phyloP scores from a whole-genome alignment of 192 early-diverging fungal species.

The Phlyctochytrium arcticum region DNA sequence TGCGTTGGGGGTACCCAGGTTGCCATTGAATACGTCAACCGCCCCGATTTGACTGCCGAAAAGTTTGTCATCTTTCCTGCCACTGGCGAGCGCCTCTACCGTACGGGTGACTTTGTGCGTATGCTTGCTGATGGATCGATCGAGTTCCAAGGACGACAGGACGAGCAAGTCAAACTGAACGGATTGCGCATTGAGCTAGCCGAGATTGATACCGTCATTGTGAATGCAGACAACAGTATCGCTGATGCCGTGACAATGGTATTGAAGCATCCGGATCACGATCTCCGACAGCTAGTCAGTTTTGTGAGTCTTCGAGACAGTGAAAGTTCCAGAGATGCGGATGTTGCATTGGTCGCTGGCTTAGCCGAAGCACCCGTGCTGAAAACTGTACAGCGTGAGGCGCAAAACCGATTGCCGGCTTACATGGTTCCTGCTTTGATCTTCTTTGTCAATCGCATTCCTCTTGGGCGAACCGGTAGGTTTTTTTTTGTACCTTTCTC shows the following conservation, averaged over 20 bases:
- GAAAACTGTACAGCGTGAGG: background rate
- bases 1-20: constrained; percentile 39
- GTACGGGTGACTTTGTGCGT: constrained; percentile 29
- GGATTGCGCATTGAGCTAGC: constrained; percentile 29
- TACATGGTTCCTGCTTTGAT: constrained; percentile 15
- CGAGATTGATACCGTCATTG: constrained; percentile 14
- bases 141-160: constrained; percentile 25
- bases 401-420: background rate
- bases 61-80: constrained; percentile 20
- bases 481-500: background rate
- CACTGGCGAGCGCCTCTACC: constrained; percentile 21
- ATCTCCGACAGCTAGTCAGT: background rate
- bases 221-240: background rate
- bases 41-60: constrained; percentile 32
- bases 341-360: background rate
- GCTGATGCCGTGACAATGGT: constrained; percentile 8
- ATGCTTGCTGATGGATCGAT: constrained; percentile 24
- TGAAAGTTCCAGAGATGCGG: background rate
- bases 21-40: constrained; percentile 36
- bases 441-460: constrained; percentile 5
- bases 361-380: background rate
- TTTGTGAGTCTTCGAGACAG: background rate
- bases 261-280: background rate
- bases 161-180: constrained; percentile 32
- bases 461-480: background rate